Percentiles rank a stretch among this genome's conserved stretches.
Evolutionary conservation across 139 green algal genomes (phyloP).

Genomic region (Chlamydomonas sphaeroides): DNA sequence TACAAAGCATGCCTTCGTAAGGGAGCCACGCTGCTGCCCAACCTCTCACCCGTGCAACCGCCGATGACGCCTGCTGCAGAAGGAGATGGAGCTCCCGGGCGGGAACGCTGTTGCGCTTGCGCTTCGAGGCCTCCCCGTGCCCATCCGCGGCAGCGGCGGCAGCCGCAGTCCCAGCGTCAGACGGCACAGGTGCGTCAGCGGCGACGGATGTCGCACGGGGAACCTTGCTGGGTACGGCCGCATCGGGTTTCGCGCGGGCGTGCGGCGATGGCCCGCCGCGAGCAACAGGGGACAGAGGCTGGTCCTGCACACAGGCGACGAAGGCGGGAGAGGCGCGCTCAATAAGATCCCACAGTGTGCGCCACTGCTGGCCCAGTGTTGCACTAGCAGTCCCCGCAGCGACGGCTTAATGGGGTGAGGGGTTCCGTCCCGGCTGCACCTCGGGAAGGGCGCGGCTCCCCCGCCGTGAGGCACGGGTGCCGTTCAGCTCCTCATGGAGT

Average conservation of each 20-base stretch:
- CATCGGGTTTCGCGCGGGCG: not conserved
- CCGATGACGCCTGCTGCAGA: slow-evolving; percentile 13
- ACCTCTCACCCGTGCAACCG: not conserved
- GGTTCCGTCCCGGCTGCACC: not conserved
- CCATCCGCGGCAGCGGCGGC: too few species aligned
- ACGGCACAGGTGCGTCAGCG: too few species aligned
- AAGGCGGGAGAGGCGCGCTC: too few species aligned
- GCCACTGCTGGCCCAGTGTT: too few species aligned
- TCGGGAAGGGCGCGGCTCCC: slow-evolving; percentile 20
- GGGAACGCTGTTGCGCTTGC: slow-evolving; percentile 28
- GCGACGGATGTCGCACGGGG: too few species aligned
- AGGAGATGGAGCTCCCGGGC: slow-evolving; percentile 32
- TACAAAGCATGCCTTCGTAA: too few species aligned
- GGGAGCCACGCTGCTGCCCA: too few species aligned
- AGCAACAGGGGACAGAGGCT: not conserved
- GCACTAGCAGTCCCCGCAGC: too few species aligned
- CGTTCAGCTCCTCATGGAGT: slow-evolving; percentile 73
- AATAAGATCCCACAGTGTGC: too few species aligned
- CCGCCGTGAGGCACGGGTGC: slow-evolving; percentile 45
- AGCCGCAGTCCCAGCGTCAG: too few species aligned
- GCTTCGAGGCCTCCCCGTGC: not conserved
- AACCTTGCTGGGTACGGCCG: too few species aligned
- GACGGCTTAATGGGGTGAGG: not conserved
- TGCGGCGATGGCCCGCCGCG: not conserved
- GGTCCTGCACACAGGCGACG: not conserved